phyloP scores from a whole-genome alignment of 2,329 filamentous ascomycete species.

The Fusarium goolgardi region DNA sequence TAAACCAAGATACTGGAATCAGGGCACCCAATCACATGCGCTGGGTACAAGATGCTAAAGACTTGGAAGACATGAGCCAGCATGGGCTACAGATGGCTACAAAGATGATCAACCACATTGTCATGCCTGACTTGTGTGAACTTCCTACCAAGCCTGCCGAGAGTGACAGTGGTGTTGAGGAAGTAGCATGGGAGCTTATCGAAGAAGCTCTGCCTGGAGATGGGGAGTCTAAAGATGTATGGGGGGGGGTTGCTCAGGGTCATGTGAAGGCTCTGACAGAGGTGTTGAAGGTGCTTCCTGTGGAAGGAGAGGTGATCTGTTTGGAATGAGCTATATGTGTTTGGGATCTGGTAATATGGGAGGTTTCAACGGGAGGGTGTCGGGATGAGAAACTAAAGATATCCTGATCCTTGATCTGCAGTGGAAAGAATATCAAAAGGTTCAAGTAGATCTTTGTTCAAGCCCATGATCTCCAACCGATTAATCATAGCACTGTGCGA shows the following conservation, averaged over 20 bases:
- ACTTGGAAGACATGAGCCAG: slow-evolving; percentile 48
- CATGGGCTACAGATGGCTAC: slow-evolving; percentile 43
- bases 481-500: not conserved
- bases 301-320: slow-evolving; percentile 10
- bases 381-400: not conserved
- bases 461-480: not conserved
- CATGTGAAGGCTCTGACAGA: slow-evolving; percentile 46
- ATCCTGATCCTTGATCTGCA: not conserved
- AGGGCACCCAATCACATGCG: slow-evolving; percentile 47
- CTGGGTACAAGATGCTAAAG: slow-evolving; percentile 51
- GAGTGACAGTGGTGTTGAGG: slow-evolving; percentile 46
- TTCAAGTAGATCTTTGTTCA: not conserved
- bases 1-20: slow-evolving; percentile 30
- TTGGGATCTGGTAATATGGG: not conserved
- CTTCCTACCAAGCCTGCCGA: slow-evolving; percentile 13
- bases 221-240: slow-evolving; percentile 44
- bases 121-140: slow-evolving; percentile 44
- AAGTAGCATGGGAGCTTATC: slow-evolving; percentile 52
- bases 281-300: slow-evolving; percentile 40
- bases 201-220: slow-evolving; percentile 40
- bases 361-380: not conserved
- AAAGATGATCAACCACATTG: slow-evolving; percentile 41
- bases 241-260: slow-evolving; percentile 49
- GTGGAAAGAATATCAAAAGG: not conserved
- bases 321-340: not conserved